Evolutionary conservation across 179 eudicot genomes (phyloP), one percentile per base, ranked within the genome.

Genomic region (Actinidia arguta): DNA sequence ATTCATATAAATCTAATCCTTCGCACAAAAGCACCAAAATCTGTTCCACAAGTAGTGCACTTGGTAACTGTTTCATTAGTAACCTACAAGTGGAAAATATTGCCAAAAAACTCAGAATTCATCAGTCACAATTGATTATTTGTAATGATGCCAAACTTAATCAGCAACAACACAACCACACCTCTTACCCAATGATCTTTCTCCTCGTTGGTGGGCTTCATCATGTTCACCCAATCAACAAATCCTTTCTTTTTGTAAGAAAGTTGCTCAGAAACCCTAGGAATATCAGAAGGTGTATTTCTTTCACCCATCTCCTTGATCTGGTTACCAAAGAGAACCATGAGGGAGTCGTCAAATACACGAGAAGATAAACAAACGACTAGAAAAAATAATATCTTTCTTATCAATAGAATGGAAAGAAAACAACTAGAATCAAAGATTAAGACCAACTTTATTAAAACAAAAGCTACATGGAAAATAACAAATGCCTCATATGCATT

Each of bases 31-130:
- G 99, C 98, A 72, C 86, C 89, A 77, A 97, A 97, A 80, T 93
- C 96, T 83, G 89, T 44, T 39, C 90, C 79, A 79, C 99, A 97
- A 44, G 94, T 83, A 17, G 90, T 86, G 85, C 99, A 97, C 78
- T 92, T 90, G 81, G 83, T 86, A 87, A 91, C 98, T 72, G 98
- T 97, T 90, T 93, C 99, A 90, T 96, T 98, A 78, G 99, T 98
- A 79, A 95, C 94, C 99, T 96, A 84, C 68, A 58, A 13, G 18
- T 59, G 48, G 59, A 55, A 82, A 87, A 64, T 48, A 63, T 54
- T 55, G 39, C 51, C 17, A 79, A 58, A 69, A 8, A 74, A 66
- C 25, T 6, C 3, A n/a, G 48, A 73, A 83, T 73, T 55, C 36
- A 12, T 62, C 13, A 54, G 51, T 25, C n/a, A 20, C 8, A 58